A percentile compares a stretch with the other conserved stretches of the same genome.
Evolutionary conservation across 2,329 filamentous ascomycete species (phyloP).

Genomic region (Colletotrichum agaves): DNA sequence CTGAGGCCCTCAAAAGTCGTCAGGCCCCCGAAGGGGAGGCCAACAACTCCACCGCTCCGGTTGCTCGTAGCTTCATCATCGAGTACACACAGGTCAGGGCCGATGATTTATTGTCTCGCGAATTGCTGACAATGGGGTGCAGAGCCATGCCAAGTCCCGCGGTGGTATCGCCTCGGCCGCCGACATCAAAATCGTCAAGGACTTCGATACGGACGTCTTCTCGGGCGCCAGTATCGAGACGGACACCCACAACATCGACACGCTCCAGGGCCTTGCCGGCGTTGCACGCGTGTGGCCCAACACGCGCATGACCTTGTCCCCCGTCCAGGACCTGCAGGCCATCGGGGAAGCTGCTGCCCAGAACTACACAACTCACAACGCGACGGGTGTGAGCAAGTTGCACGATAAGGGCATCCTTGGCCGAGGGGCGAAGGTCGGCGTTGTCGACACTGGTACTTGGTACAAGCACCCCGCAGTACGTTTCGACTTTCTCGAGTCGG

Average conservation of each 20-base stretch:
- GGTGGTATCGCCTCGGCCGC: conserved; percentile 12
- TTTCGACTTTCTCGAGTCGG: neutral
- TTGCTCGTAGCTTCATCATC: conserved; percentile 38
- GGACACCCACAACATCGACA: conserved; percentile 47
- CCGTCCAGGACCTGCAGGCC: neutral
- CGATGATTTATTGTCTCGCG: neutral
- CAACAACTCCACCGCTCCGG: conserved; percentile 18
- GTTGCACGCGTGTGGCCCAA: conserved; percentile 51
- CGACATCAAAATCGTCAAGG: conserved; percentile 30
- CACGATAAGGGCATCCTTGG: conserved; percentile 51
- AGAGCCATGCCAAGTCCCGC: conserved; percentile 31
- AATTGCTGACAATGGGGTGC: neutral
- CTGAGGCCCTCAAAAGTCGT: neutral
- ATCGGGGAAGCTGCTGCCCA: conserved; percentile 38
- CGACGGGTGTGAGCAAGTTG: conserved; percentile 52
- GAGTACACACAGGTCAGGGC: conserved; percentile 29
- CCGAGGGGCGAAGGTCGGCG: conserved; percentile 50
- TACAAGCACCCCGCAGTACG: conserved; percentile 51
- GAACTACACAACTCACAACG: conserved; percentile 49
- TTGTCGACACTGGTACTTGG: conserved; percentile 53
- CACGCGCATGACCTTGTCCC: conserved; percentile 14
- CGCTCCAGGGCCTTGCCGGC: conserved; percentile 45
- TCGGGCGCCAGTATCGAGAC: conserved; percentile 48
- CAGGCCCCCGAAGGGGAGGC: conserved; percentile 18
- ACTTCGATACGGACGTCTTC: conserved; percentile 45